These are phyloP conservation scores for Nicotiana obtusifolia DNA, from an alignment of 257 asterid genomes.

Conservation along the genomic window DNA sequence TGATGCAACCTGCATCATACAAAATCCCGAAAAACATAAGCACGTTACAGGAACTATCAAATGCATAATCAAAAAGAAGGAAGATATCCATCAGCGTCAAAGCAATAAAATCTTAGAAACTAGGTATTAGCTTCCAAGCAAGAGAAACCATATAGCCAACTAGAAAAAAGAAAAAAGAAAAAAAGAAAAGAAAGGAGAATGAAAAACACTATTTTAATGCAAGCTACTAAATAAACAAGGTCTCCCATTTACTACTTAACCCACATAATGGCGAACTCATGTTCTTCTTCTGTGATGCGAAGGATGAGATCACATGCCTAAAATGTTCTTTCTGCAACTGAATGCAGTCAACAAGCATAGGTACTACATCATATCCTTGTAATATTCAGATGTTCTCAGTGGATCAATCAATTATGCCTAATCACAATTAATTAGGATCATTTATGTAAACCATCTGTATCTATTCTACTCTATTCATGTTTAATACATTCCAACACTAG, in stretches of 20 bases:
- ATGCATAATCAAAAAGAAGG: neutral
- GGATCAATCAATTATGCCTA: neutral
- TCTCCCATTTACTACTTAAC: neutral
- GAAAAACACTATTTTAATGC: neutral
- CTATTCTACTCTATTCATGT: no score
- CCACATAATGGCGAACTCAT: neutral
- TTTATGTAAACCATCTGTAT: neutral
- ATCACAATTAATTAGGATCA: neutral
- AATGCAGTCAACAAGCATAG: neutral
- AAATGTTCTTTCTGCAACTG: neutral
- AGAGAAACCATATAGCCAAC: neutral
- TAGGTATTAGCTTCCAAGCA: neutral
- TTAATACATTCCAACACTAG: neutral
- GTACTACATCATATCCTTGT: neutral
- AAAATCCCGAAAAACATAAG: neutral
- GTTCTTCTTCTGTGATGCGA: neutral
- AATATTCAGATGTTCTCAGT: neutral
- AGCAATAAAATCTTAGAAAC: neutral
- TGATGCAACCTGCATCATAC: constrained; percentile 57
- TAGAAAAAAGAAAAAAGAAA: neutral
- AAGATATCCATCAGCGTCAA: neutral
- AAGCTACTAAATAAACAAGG: neutral
- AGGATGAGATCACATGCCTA: neutral
- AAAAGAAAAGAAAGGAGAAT: neutral
- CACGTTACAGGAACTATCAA: neutral